Base-by-base conservation (phyloP, 352 stramenopile species). In the Phytophthora constricta region DNA sequence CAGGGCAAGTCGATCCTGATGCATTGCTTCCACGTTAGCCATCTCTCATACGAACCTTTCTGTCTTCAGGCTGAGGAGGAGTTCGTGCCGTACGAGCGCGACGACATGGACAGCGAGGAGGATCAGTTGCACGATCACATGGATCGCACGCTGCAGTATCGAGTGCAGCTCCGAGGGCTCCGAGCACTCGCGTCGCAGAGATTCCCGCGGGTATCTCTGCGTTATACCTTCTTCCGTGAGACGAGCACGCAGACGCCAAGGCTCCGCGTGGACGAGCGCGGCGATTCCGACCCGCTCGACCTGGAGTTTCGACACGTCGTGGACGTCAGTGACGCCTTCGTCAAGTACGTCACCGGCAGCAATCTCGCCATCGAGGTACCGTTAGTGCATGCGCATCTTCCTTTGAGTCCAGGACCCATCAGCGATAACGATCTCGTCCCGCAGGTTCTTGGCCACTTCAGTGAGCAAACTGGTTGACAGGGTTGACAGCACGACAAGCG, bases 291-390 rank as follows among this genome's bases (percentile, higher is more conserved):
- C 3, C 10, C 31, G n/a, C 48, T 84, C 8, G 37, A 43, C n/a
- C 43, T 70, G 27, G 53, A 76, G 41, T 74, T 70, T 33, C 58
- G 58, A 33, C 74, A 88, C 42, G 59, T 73, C 19, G 77, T 87
- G 16, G 79, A 87, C 52, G 79, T 90, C 39, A 86, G 56, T 11
- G 77, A 86, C 25, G 60, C 68, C 13, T 67, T 88, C 33, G 69
- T 80, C 51, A 84, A 87, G 58, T 90, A 88, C 46, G 25, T 88
- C 31, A 55, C 65, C 11, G 54, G 64, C 53, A 82, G 52, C 55
- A 84, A 54, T 26, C 70, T 90, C 16, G 68, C 74, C 11, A 63
- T 90, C 43, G 82, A 90, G 66, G 77, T 87, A n/a, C n/a, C n/a
- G n/a, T n/a, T n/a, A n/a, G n/a, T n/a, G n/a, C n/a, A n/a, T n/a